phyloP scores from a whole-genome alignment of 2,329 filamentous ascomycete genomes.

The Pestalotiopsis fici region DNA sequence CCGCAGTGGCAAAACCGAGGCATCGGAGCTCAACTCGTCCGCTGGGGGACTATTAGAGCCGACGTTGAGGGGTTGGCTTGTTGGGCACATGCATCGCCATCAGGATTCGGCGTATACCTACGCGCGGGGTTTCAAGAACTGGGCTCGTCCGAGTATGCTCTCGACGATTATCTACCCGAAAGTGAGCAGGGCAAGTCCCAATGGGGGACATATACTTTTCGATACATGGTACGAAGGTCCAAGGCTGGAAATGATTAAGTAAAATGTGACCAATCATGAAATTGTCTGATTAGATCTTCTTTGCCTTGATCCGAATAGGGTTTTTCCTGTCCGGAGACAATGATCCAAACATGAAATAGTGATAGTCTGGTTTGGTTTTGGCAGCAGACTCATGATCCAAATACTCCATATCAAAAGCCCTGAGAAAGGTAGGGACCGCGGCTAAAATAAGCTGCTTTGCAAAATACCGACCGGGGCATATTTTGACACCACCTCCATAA shows the following conservation, averaged over 20 bases:
- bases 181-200: neutral
- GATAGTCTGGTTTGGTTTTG: neutral
- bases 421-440: conserved; percentile 28
- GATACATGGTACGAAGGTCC: neutral
- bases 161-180: neutral
- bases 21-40: conserved; percentile 2
- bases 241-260: neutral
- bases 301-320: too few relatives aligned
- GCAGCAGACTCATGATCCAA: neutral
- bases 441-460: conserved; percentile 35
- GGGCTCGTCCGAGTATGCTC: neutral
- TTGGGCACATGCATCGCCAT: conserved; percentile 7
- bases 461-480: conserved; percentile 36
- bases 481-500: conserved; percentile 29
- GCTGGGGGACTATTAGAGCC: neutral
- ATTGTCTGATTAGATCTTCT: too few relatives aligned
- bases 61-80: conserved; percentile 2
- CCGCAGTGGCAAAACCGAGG: neutral
- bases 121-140: conserved; percentile 6
- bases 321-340: neutral
- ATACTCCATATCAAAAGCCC: conserved; percentile 31
- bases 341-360: neutral
- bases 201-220: conserved; percentile 6
- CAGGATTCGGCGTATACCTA: conserved; percentile 1
- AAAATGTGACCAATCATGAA: too few relatives aligned